Percentiles rank a stretch among this genome's conserved stretches.
phyloP scores from a whole-genome alignment of 2,329 filamentous ascomycete genomes.

The Tolypocladium tropicale region DNA sequence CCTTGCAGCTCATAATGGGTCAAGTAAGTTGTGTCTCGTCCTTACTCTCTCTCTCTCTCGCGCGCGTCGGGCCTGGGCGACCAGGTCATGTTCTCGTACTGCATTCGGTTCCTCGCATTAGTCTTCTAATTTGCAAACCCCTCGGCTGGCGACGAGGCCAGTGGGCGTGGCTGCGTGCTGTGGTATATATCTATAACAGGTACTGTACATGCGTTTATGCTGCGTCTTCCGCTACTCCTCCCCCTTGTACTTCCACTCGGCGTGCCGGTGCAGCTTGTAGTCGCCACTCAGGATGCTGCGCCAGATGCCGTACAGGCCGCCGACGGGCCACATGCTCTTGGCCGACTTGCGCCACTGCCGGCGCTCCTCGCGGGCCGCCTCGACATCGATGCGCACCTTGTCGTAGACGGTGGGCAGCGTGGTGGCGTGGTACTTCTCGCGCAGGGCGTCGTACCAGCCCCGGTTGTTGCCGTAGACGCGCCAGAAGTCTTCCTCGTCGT shows the following conservation, averaged over 20 bases:
- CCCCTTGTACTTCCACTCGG: constrained; percentile 42
- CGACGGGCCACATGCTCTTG: constrained; percentile 43
- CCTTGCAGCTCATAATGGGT: too few species aligned
- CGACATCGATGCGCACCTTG: constrained; percentile 52
- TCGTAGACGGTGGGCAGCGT: constrained; percentile 59
- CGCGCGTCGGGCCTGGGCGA: too few species aligned
- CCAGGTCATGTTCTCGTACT: neutral
- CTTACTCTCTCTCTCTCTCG: too few species aligned
- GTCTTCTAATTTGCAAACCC: too few species aligned
- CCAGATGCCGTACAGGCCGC: constrained; percentile 48
- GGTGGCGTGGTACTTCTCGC: constrained; percentile 51
- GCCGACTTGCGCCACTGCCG: constrained; percentile 28
- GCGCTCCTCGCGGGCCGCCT: constrained; percentile 28
- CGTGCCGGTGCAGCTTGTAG: constrained; percentile 41
- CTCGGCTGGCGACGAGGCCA: neutral
- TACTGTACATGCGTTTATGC: neutral
- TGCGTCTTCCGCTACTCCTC: constrained; percentile 1
- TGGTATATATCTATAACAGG: neutral
- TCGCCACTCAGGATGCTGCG: constrained; percentile 48
- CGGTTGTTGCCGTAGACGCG: constrained; percentile 45
- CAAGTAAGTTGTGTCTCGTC: too few species aligned
- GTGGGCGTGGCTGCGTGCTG: neutral
- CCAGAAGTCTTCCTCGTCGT: constrained; percentile 64
- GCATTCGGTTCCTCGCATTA: too few species aligned
- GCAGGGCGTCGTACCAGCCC: constrained; percentile 50